Evolutionary conservation across 176 grass and related monocot species (phyloP).

Genomic region (Musa itinerans): DNA sequence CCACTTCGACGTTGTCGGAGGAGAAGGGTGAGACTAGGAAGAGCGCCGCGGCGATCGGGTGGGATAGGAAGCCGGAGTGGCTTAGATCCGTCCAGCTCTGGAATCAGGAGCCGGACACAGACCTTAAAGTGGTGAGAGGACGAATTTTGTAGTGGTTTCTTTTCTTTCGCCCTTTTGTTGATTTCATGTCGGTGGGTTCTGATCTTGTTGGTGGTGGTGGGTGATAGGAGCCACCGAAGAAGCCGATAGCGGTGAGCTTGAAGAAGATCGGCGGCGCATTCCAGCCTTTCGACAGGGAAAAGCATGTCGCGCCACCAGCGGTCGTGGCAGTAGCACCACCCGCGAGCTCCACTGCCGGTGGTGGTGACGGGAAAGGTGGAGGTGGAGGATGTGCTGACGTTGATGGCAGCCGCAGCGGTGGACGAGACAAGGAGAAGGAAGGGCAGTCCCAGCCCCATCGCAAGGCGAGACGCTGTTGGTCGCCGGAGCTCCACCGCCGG

Average conservation of each 20-base stretch:
- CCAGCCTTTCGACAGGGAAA: constrained; percentile 66
- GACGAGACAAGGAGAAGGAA: constrained; percentile 24
- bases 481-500: constrained; percentile 68
- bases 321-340: constrained; percentile 28
- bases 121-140: not conserved
- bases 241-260: constrained; percentile 46
- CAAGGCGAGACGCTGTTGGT: constrained; percentile 83
- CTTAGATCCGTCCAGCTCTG: constrained; percentile 76
- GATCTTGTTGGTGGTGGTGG: not conserved
- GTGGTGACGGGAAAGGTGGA: constrained; percentile 4
- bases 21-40: constrained; percentile 17
- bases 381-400: constrained; percentile 7
- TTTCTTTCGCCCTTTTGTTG: not conserved
- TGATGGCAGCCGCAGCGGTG: constrained; percentile 10
- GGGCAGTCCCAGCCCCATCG: constrained; percentile 32
- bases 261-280: constrained; percentile 55
- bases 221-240: constrained; percentile 38
- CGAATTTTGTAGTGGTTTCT: not conserved
- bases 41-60: not conserved
- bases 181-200: not conserved
- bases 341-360: constrained; percentile 19
- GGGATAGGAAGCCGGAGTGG: constrained; percentile 48
- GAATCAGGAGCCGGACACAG: constrained; percentile 28
- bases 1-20: constrained; percentile 32
- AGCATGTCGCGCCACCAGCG: constrained; percentile 23